Evolutionary conservation across 2,329 filamentous ascomycete genomes (phyloP), one percentile per base, ranked within the genome.

Genomic region (Aspergillus sp.): DNA sequence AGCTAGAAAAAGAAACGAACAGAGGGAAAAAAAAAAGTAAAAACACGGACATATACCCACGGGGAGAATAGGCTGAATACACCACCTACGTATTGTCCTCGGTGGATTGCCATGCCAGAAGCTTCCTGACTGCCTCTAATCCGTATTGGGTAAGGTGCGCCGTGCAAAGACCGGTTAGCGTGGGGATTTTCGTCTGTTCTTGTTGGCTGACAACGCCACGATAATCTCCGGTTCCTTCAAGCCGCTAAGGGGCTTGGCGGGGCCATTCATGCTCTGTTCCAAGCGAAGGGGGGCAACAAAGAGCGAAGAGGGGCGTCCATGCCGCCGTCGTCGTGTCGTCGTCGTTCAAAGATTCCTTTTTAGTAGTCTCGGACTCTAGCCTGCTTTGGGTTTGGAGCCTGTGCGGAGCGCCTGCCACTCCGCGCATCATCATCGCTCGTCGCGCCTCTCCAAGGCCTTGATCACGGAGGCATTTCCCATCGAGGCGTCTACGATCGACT

Each of bases 141-240:
- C 35, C 2, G 14, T 7, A 17, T 38, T 38, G 13, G 9, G 35
- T 1, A 38, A 16, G 35, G 35, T 38, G 35, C 14, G 35, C 16
- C 14, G 14, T 38, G 35, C 11, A n/a, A 14, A n/a, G 14, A n/a
- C 16, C 6, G 35, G 35, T 14, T n/a, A 38, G 35, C 35, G 35
- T 38, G 35, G 41, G 19, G 16, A 43, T 43, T 43, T 43, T 43
- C 41, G 17, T 43, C 13, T 43, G 20, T 19, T 45, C 46, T 51
- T 45, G 50, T 56, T 56, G 54, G 55, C 45, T 50, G 49, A 43
- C 54, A 53, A 48, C 51, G 49, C 58, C 56, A 61, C 53, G 55
- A 61, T 60, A 63, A 63, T 61, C 59, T 63, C 60, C 60, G 60
- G 58, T 53, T 58, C 50, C 49, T 53, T 53, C 56, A 55, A 24